phyloP scores from a whole-genome alignment of 169 alveolate genomes.

The Eimeria praecox region DNA sequence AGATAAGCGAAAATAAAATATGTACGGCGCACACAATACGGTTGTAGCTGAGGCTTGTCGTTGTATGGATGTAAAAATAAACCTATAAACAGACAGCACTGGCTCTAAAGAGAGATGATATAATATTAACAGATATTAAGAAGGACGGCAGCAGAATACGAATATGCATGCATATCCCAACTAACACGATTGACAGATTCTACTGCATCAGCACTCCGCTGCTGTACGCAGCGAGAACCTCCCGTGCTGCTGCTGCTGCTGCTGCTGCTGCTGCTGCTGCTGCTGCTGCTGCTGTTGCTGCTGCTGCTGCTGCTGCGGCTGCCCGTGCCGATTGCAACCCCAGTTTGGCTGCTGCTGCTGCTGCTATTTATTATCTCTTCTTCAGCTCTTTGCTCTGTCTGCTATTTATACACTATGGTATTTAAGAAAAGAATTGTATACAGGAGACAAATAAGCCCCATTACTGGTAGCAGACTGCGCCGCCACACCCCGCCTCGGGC shows the following conservation, averaged over 20 bases:
- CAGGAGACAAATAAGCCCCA: conserved; percentile 68
- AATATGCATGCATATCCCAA: conserved; percentile 33
- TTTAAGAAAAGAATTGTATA: conserved; percentile 21
- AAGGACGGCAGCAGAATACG: conserved; percentile 50
- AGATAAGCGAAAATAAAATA: not conserved
- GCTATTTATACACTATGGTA: conserved; percentile 52
- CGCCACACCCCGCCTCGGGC: conserved; percentile 72
- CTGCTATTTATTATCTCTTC: conserved; percentile 31
- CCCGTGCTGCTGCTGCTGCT: conserved; percentile 78
- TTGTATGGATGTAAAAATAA: not conserved
- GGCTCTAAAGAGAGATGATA: no score
- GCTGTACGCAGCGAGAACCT: conserved; percentile 70
- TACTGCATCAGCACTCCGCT: conserved; percentile 38
- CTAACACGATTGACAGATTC: conserved; percentile 34
- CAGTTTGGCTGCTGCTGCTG: conserved; percentile 74
- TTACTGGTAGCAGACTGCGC: conserved; percentile 67
- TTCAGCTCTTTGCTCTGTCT: conserved; percentile 56
- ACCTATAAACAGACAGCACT: conserved; percentile 52
- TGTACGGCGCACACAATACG: conserved; percentile 14
- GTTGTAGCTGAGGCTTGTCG: conserved; percentile 29
- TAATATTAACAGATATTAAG: not conserved
- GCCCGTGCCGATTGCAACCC: no score
- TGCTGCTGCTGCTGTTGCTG: conserved; percentile 72
- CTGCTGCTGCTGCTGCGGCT: conserved; percentile 62
- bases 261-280: conserved; percentile 70